Evolutionary conservation across 345 rosid genomes (phyloP).

Genomic region (Euphorbia pulcherrima): DNA sequence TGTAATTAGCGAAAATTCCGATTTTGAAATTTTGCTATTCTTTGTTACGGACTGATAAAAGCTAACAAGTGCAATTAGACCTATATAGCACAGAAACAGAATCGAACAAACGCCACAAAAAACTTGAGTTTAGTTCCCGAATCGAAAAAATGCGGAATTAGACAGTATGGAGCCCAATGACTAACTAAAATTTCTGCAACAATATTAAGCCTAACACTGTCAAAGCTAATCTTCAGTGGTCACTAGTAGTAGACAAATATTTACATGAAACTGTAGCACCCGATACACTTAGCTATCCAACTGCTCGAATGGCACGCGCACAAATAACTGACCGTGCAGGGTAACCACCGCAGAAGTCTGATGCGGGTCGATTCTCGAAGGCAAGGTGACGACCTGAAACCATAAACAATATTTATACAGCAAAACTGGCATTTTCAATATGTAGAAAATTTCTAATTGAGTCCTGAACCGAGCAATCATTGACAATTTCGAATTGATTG

Average conservation of each 20-base stretch:
- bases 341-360: slow-evolving; percentile 37
- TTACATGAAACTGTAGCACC: too few relatives aligned
- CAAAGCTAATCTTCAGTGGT: not conserved
- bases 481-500: not conserved
- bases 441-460: too few relatives aligned
- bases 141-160: not conserved
- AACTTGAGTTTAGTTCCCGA: too few relatives aligned
- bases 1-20: too few relatives aligned
- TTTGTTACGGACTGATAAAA: too few relatives aligned
- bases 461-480: not conserved
- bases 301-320: slow-evolving; percentile 30
- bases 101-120: too few relatives aligned
- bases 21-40: too few relatives aligned
- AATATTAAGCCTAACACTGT: not conserved
- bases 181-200: slow-evolving; percentile 7
- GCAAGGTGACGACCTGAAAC: slow-evolving; percentile 32
- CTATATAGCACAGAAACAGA: too few relatives aligned
- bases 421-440: not conserved
- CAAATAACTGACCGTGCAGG: slow-evolving; percentile 34
- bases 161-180: slow-evolving; percentile 7
- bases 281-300: slow-evolving; percentile 8
- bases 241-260: not conserved
- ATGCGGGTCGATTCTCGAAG: slow-evolving; percentile 31
- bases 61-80: too few relatives aligned
- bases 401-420: not conserved